Conservation (phyloP, 306 rosid species). For the Rosa chinensis region DNA sequence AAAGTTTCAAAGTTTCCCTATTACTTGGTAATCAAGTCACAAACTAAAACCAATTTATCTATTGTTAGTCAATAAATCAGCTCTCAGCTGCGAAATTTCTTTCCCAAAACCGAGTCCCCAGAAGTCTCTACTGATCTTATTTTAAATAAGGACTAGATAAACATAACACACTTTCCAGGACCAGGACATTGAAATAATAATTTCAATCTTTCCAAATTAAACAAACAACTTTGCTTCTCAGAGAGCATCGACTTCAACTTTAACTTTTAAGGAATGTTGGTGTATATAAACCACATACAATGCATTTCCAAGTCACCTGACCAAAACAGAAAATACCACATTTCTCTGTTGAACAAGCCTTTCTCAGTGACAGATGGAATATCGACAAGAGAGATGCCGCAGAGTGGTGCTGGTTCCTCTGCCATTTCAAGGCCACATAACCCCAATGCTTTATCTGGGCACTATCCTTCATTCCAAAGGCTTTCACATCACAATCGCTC, state of each 20-base stretch:
- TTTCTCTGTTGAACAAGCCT: background rate
- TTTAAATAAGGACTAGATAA: background rate
- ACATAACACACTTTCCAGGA: background rate
- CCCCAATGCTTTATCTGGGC: constrained; percentile 59
- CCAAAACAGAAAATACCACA: background rate
- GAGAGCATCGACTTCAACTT: background rate
- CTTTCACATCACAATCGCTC: constrained; percentile 13
- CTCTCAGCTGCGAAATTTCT: background rate
- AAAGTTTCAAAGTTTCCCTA: too few species aligned
- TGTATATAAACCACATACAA: background rate
- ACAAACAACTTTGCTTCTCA: background rate
- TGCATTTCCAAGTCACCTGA: background rate
- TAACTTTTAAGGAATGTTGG: background rate
- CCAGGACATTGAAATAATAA: background rate
- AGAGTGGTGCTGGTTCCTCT: constrained; percentile 47
- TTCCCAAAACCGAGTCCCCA: background rate
- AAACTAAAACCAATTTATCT: too few species aligned
- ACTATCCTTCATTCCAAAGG: constrained; percentile 47
- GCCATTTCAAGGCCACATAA: constrained; percentile 58
- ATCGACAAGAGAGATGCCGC: background rate
- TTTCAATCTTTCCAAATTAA: background rate
- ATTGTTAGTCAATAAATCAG: too few species aligned
- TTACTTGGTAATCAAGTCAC: too few species aligned
- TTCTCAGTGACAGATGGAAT: background rate
- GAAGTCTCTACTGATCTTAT: background rate